Percentiles rank a stretch among this genome's conserved stretches.
Evolutionary conservation across 2,329 filamentous ascomycete genomes (phyloP).

Genomic region (Cordyceps tenuipes): DNA sequence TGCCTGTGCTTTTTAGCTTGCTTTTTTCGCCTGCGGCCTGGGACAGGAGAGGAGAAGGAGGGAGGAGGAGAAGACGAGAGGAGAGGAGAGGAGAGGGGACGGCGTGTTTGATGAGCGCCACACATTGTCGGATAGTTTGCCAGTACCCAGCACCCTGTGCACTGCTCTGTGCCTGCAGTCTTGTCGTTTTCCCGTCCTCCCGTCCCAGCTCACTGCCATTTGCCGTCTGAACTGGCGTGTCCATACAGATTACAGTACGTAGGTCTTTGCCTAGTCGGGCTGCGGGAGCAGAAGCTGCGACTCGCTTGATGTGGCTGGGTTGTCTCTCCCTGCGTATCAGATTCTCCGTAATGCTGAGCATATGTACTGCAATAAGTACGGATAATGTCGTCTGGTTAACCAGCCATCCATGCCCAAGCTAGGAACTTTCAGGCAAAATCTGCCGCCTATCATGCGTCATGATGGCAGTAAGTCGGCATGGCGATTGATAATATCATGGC

Average conservation of each 20-base stretch:
- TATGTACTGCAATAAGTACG: background rate
- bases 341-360: background rate
- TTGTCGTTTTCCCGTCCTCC: background rate
- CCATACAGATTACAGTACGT: background rate
- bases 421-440: too few relatives aligned
- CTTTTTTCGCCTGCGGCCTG: constrained; percentile 6
- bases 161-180: background rate
- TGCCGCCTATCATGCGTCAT: background rate
- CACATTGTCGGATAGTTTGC: constrained; percentile 8
- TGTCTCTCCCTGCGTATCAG: background rate
- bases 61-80: too few relatives aligned
- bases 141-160: constrained; percentile 1
- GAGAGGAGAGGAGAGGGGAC: too few relatives aligned
- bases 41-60: background rate
- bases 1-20: constrained; percentile 8
- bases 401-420: too few relatives aligned
- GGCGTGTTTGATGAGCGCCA: background rate
- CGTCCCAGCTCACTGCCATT: background rate
- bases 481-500: background rate
- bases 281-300: background rate
- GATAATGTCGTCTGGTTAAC: background rate
- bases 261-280: background rate
- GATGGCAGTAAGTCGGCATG: background rate
- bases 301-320: constrained; percentile 5
- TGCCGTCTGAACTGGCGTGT: background rate